phyloP scores from a whole-genome alignment of 768 basidiomycete genomes.

The Pisolithus microcarpus region DNA sequence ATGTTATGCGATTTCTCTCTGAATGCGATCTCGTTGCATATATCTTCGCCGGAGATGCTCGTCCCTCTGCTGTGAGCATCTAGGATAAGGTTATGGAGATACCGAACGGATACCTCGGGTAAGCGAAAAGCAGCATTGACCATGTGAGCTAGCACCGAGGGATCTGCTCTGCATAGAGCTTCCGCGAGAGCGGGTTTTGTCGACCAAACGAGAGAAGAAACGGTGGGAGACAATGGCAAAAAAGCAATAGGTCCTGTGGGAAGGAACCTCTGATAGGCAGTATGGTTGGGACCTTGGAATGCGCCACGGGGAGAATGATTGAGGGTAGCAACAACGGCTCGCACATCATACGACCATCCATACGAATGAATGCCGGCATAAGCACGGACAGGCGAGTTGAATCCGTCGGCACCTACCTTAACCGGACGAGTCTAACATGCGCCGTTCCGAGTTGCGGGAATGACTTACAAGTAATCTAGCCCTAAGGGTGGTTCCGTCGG shows the following conservation, averaged over 20 bases:
- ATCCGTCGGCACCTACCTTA: conserved; percentile 92
- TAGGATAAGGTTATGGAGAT: conserved; percentile 55
- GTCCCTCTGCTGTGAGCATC: conserved; percentile 41
- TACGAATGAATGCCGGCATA: conserved; percentile 82
- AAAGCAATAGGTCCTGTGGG: conserved; percentile 95
- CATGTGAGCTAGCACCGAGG: conserved; percentile 59
- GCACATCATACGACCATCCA: conserved; percentile 87
- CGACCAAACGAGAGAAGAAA: conserved; percentile 92
- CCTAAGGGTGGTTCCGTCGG: conserved; percentile 56
- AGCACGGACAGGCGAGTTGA: conserved; percentile 85
- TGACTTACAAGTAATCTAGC: conserved; percentile 66
- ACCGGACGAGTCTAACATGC: background rate
- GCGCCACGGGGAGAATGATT: conserved; percentile 58
- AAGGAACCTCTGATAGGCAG: conserved; percentile 90
- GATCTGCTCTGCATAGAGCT: conserved; percentile 60
- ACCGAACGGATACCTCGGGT: conserved; percentile 64
- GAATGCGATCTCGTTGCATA: conserved; percentile 62
- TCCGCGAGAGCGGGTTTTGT: conserved; percentile 70
- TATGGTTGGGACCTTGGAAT: conserved; percentile 61
- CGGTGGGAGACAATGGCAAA: conserved; percentile 72
- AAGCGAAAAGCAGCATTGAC: conserved; percentile 89
- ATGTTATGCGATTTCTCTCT: conserved; percentile 69
- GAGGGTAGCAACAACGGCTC: conserved; percentile 87
- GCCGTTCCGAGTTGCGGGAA: background rate
- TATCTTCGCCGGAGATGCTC: conserved; percentile 40